phyloP scores from a whole-genome alignment of 1,139 yeast species.

The Kluyveromyces sp. region DNA sequence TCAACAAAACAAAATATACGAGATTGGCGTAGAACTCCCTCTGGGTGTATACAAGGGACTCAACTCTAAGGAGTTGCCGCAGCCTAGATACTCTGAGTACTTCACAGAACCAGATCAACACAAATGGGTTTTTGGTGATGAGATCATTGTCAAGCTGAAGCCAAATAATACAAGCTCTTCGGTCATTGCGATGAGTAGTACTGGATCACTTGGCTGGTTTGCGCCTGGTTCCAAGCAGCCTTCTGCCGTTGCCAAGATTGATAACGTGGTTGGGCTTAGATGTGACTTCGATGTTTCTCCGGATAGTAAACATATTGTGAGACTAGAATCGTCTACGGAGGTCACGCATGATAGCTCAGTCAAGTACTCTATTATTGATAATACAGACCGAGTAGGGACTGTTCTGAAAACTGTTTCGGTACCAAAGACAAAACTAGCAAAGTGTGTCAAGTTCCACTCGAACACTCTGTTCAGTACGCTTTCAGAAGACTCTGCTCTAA shows the following conservation, averaged over 20 bases:
- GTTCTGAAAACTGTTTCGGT: conserved; percentile 23
- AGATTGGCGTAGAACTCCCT: conserved; percentile 27
- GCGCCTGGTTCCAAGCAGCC: conserved; percentile 27
- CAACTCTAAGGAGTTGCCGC: conserved; percentile 11
- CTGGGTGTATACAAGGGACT: conserved; percentile 18
- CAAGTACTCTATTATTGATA: conserved; percentile 26
- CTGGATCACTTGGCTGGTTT: conserved; percentile 32
- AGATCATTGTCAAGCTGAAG: conserved; percentile 25
- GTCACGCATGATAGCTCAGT: conserved; percentile 23
- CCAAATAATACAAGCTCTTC: conserved; percentile 21
- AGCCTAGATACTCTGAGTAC: conserved; percentile 22
- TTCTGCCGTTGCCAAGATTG: conserved; percentile 27
- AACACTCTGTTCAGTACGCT: conserved; percentile 28
- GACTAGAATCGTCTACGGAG: conserved; percentile 17
- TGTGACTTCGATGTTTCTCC: conserved; percentile 29
- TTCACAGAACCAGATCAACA: conserved; percentile 18
- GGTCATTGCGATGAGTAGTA: conserved; percentile 26
- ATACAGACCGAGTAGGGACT: conserved; percentile 27
- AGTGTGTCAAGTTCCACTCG: conserved; percentile 28
- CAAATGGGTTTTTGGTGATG: conserved; percentile 29
- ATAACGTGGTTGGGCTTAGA: conserved; percentile 16
- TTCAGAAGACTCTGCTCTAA: conserved; percentile 27
- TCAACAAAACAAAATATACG: conserved; percentile 29
- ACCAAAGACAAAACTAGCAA: conserved; percentile 28
- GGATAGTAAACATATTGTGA: conserved; percentile 25